Percentiles rank a stretch among this genome's conserved stretches.
These are phyloP conservation scores for Begonia loranthoides DNA, from an alignment of 306 rosid genomes.

Conservation along the genomic window DNA sequence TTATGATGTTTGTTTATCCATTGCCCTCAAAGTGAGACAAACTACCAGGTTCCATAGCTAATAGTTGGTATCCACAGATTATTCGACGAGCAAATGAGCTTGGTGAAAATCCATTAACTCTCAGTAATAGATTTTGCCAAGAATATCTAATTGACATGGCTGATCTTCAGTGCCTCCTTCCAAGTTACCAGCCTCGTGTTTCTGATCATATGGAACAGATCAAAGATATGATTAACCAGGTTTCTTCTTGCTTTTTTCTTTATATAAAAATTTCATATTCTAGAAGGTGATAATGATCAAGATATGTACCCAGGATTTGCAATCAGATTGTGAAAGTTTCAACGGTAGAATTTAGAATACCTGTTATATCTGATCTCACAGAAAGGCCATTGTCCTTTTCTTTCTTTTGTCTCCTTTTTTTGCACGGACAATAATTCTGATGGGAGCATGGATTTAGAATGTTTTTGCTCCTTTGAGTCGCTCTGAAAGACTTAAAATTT, in stretches of 20 bases:
- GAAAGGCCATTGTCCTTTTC: too few species aligned
- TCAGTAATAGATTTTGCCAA: slow-evolving; percentile 68
- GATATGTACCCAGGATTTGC: too few species aligned
- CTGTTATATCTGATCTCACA: too few species aligned
- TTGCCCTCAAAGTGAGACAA: too few species aligned
- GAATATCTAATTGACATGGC: slow-evolving; percentile 71
- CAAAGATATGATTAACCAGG: slow-evolving; percentile 75
- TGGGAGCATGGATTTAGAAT: too few species aligned
- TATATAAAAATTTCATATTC: background rate
- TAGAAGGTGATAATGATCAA: background rate
- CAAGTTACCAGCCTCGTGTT: slow-evolving; percentile 79
- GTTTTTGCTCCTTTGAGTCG: too few species aligned
- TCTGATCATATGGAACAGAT: slow-evolving; percentile 82
- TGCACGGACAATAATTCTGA: too few species aligned
- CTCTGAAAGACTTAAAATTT: too few species aligned
- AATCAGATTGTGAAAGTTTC: too few species aligned
- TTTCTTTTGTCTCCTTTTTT: too few species aligned
- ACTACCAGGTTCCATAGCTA: background rate
- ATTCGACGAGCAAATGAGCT: slow-evolving; percentile 71
- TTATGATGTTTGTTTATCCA: background rate
- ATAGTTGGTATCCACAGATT: slow-evolving; percentile 43
- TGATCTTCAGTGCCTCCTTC: slow-evolving; percentile 69
- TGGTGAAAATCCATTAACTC: slow-evolving; percentile 63
- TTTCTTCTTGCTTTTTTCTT: background rate
- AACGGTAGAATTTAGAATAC: too few species aligned